Conservation (phyloP, 805 yeast genomes). For the Zygosaccharomyces rouxii region DNA sequence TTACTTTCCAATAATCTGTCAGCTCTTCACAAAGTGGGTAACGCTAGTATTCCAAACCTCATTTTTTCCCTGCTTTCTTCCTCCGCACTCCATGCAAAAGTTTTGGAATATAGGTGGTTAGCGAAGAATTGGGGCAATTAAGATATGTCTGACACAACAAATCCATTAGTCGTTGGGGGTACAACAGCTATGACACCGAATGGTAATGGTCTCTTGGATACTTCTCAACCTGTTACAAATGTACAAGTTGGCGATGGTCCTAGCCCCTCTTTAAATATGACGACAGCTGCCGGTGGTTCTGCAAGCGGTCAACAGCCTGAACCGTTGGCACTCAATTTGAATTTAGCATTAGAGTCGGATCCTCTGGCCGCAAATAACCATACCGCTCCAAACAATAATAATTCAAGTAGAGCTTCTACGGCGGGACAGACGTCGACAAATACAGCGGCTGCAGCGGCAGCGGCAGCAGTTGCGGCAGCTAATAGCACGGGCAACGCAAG, state of each 20-base stretch:
- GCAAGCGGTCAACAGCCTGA: slow-evolving; percentile 1
- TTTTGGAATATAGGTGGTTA: neutral
- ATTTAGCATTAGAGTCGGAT: slow-evolving; percentile 11
- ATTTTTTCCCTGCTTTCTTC: neutral
- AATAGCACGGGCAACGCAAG: neutral
- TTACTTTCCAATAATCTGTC: neutral
- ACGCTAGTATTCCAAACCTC: too few relatives aligned
- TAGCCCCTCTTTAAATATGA: neutral
- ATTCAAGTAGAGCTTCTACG: neutral
- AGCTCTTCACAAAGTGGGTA: neutral
- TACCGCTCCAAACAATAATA: neutral
- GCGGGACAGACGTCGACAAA: neutral
- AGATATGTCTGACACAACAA: slow-evolving; percentile 10
- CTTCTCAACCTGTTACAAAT: slow-evolving; percentile 3
- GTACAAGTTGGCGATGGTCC: neutral
- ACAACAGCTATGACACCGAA: slow-evolving; percentile 1
- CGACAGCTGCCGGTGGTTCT: neutral
- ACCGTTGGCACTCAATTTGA: slow-evolving; percentile 11
- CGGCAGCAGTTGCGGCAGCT: slow-evolving; percentile 7
- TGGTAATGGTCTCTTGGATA: neutral
- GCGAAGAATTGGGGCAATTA: neutral
- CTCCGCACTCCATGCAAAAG: slow-evolving; percentile 1
- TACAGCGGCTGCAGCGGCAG: slow-evolving; percentile 5
- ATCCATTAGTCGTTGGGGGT: slow-evolving; percentile 8
- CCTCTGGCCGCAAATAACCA: slow-evolving; percentile 3